Percentiles rank a stretch among this genome's conserved stretches.
These are phyloP conservation scores for Euphorbia schlechtendalii DNA, from an alignment of 441 rosid species.

Conservation along the genomic window DNA sequence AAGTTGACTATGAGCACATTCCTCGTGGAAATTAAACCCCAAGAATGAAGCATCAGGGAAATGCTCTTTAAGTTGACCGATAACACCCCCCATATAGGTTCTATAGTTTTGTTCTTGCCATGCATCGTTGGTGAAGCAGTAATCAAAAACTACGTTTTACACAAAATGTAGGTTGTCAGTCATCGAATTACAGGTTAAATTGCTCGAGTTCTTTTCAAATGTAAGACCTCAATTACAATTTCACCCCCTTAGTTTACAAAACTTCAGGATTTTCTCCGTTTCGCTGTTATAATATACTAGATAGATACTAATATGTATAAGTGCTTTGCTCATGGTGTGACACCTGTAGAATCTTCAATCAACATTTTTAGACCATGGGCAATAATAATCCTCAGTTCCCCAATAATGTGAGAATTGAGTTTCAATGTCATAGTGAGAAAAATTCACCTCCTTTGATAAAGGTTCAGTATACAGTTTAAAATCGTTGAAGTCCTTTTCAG, in stretches of 20 bases:
- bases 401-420: too few species aligned
- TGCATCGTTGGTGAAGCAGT: slow-evolving; percentile 69
- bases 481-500: neutral
- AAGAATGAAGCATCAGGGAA: slow-evolving; percentile 74
- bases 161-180: slow-evolving; percentile 20
- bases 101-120: slow-evolving; percentile 63
- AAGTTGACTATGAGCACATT: slow-evolving; percentile 47
- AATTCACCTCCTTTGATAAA: neutral
- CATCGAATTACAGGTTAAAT: neutral
- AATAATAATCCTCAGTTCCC: too few species aligned
- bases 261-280: neutral
- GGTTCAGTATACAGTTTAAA: neutral
- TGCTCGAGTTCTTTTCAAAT: neutral
- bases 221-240: neutral
- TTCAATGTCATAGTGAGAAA: too few species aligned
- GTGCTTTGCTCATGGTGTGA: too few species aligned
- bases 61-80: slow-evolving; percentile 60
- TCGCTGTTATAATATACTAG: too few species aligned
- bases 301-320: too few species aligned
- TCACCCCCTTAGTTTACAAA: neutral
- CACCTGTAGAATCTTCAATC: too few species aligned
- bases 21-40: slow-evolving; percentile 85
- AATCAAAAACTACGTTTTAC: slow-evolving; percentile 61
- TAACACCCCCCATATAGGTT: slow-evolving; percentile 52
- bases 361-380: too few species aligned